Base-by-base conservation (phyloP, 2,329 filamentous ascomycete species). In the Alternaria sp. region DNA sequence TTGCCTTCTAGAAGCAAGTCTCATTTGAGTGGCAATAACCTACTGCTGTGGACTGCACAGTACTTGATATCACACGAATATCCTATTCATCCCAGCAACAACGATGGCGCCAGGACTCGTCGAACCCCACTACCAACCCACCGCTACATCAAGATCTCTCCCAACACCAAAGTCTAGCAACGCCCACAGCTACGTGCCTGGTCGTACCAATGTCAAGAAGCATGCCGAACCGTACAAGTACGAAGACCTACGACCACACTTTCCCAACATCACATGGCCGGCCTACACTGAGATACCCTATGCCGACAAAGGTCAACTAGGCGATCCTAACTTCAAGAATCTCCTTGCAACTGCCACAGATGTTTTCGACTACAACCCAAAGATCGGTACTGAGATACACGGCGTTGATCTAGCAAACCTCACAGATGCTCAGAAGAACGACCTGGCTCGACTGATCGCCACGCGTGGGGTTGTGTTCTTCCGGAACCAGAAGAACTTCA, bases 381-480 rank as follows among this genome's bases (percentile, higher is more conserved):
- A 86, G 67, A 85, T 87, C 58, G 85, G 85, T 54, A 87, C 85
- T 3, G 85, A 87, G 63, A 70, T 87, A 47, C 81, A 82, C 46
- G 85, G 85, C 4, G 76, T 87, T 25, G 82, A 86, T 55, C 81
- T 87, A 4, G 80, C 83, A 25, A 82, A 81, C 51, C 78, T 87
- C 28, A 85, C 78, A 3, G 81, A 86, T 60, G 78, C 79, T 1
- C 85, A 87, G 69, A 86, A 84, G 75, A 84, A 87, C 65, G 85
- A 87, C 56, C 79, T 87, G 5, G 85, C 85, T 3, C 79, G 85
- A 6, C 71, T 87, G 49, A 84, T 88, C 54, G 83, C 86, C 4
- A 82, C 82, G 25, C 80, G 87, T 46, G 86, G 87, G 4, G 86
- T 88, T 0, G 86, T 88, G 2, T 87, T 88, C 75, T 87, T 88